Base-by-base conservation (phyloP, 805 yeast genomes). In the Ogataea salicorniae region DNA sequence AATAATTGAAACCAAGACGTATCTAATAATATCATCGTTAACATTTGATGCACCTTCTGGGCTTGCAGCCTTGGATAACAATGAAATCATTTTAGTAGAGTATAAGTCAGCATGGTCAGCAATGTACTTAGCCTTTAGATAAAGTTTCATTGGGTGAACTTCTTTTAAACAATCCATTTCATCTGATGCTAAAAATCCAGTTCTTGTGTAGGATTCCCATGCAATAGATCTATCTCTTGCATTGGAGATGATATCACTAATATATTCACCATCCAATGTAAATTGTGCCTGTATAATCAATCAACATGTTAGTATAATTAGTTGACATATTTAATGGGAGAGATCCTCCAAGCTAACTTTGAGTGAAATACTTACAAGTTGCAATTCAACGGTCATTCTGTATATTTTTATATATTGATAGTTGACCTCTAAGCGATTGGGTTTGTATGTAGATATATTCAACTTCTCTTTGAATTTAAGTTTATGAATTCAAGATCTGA, bases 131-230 rank as follows among this genome's bases (percentile, higher is more conserved):
- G 69, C 67, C 46, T 69, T 72, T 52, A 73, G 72, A 34, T 71
- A 75, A 15, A 63, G 57, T 17, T 71, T 68, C 14, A 34, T 23
- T 15, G 60, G 46, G 40, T 53, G 56, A 40, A 72, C 54, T 31
- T 57, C 57, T 49, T 64, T 67, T 43, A 73, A 50, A 51, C 64
- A 46, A 49, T 56, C 75, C 11, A 91, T 92, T 62, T 88, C 94
- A 51, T 79, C 80, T 43, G 75, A 76, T 39, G 83, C 69, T 36
- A 91, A 72, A 40, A 82, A 77, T 42, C 79, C 81, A 17, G 91
- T 83, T 46, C 96, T 76, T 11, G 87, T 83, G 57, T 86, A 81
- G 9, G 95, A 95, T 60, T 87, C 95, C 97, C 97, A 91, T 33
- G 95, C 95, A 47, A 90, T 79, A 33, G 91, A 82, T 54, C 94